Evolutionary conservation across 1,139 yeast genomes (phyloP), one percentile per base, ranked within the genome.

Genomic region (Meyerozyma athensensis): DNA sequence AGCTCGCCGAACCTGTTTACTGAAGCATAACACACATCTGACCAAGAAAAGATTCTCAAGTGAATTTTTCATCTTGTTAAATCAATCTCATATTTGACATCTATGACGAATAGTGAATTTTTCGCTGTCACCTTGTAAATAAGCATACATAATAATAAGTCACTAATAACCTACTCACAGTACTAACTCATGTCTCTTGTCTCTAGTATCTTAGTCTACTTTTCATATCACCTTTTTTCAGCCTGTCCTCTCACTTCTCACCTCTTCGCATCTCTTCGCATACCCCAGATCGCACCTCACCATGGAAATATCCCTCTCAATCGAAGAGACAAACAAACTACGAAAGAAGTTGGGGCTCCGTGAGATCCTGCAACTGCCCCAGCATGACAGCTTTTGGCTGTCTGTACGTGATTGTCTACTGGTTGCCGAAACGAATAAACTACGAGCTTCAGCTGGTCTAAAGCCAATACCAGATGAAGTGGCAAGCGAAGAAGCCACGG

Each of bases 241-340:
- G 5, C 13, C 13, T 23, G 26, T 23, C n/a, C n/a, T 13, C 14
- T 10, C 8, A 22, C 5, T 31, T 28, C 9, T 20, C 32, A 19
- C 32, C 4, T 19, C 14, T 28, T 28, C 28, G 28, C 28, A 24
- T 13, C 12, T 23, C 26, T 6, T 10, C n/a, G n/a, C n/a, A n/a
- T n/a, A 14, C 16, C 7, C 19, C 26, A 21, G 28, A 32, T 14
- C 23, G 19, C 35, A 8, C n/a, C 18, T 13, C 14, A 13, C 12
- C 20, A 28, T 28, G 32, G 32, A 28, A 12, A 28, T 28, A 7
- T 28, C 32, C 8, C 57, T 74, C 7, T 68, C 78, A 0, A 40
- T 74, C 5, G 77, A 70, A 41, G 82, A 77, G 47, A 77, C 82
- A 0, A 77, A 77, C 49, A 63, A 56, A 44, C 59, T 77, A 4